Evolutionary conservation across 2,329 filamentous ascomycete genomes (phyloP).

Genomic region (Paraconiothyrium sp.): DNA sequence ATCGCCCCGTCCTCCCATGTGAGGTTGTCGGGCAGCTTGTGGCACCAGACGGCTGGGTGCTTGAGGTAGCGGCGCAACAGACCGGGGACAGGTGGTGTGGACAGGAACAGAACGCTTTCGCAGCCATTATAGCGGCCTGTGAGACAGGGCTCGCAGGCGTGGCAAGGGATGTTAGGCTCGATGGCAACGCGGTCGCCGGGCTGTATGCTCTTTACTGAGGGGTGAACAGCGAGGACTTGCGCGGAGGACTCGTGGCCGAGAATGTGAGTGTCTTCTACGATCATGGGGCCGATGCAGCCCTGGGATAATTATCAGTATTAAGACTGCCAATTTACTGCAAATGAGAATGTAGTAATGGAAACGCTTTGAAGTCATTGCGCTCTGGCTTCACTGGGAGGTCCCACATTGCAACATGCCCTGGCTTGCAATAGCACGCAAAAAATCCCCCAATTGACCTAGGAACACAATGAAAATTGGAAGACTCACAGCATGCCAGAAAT

Average conservation of each 20-base stretch:
- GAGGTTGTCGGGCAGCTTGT: constrained; percentile 89
- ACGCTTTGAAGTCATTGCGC: too few species aligned
- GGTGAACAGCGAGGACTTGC: constrained; percentile 79
- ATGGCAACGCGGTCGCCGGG: constrained; percentile 91
- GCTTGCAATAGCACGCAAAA: too few species aligned
- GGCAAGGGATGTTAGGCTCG: constrained; percentile 94
- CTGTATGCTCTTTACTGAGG: constrained; percentile 79
- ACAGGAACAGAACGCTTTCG: constrained; percentile 84
- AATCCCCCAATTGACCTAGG: too few species aligned
- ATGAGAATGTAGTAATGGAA: too few species aligned
- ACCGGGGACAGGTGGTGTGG: constrained; percentile 88
- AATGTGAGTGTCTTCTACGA: constrained; percentile 87
- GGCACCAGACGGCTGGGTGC: constrained; percentile 93
- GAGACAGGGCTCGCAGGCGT: constrained; percentile 87
- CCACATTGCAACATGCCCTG: too few species aligned
- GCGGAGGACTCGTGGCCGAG: constrained; percentile 94
- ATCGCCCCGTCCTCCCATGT: constrained; percentile 90
- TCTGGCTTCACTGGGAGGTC: too few species aligned
- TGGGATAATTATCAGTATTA: constrained; percentile 15
- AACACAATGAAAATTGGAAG: neutral
- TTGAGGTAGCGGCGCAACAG: constrained; percentile 92
- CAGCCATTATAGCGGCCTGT: constrained; percentile 97
- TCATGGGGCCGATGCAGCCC: constrained; percentile 93
- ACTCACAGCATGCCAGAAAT: constrained; percentile 89
- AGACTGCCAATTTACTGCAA: neutral